A percentile compares a stretch with the other conserved stretches of the same genome.
Conservation (phyloP, 768 basidiomycete species). For the Daedaleopsis nitida region DNA sequence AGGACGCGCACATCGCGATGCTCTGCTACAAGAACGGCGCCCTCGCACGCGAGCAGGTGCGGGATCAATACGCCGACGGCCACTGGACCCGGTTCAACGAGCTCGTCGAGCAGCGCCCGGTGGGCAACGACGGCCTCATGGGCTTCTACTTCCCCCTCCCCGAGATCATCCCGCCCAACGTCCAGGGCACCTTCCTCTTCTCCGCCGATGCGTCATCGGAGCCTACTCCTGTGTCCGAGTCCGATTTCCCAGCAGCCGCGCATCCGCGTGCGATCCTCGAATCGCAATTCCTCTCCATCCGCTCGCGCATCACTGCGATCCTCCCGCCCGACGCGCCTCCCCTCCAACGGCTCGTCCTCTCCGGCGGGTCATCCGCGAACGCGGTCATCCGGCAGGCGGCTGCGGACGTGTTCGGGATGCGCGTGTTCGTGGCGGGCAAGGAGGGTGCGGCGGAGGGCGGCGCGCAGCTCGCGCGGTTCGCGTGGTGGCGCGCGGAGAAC, state of each 20-base stretch:
- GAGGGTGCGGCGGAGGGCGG: constrained; percentile 77
- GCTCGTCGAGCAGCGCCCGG: constrained; percentile 52
- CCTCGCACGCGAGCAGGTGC: constrained; percentile 75
- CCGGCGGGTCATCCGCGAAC: constrained; percentile 80
- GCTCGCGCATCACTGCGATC: constrained; percentile 68
- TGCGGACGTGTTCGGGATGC: constrained; percentile 79
- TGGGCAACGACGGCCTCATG: constrained; percentile 60
- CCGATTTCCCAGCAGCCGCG: constrained; percentile 42
- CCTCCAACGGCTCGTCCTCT: constrained; percentile 70
- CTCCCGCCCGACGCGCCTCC: constrained; percentile 56
- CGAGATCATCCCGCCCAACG: constrained; percentile 85
- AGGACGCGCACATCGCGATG: constrained; percentile 79
- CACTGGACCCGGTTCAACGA: constrained; percentile 75
- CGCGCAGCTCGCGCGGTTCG: constrained; percentile 68
- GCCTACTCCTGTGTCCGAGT: constrained; percentile 20
- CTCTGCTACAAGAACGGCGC: constrained; percentile 91
- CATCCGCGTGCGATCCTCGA: constrained; percentile 82
- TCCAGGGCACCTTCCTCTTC: constrained; percentile 73
- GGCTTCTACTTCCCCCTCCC: constrained; percentile 84
- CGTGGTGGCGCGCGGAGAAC: constrained; percentile 60
- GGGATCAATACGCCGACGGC: constrained; percentile 59
- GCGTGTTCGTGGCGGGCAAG: constrained; percentile 67
- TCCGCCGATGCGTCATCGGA: constrained; percentile 30
- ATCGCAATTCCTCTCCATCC: constrained; percentile 83
- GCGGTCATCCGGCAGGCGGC: constrained; percentile 70